Evolutionary conservation across 345 rosid species (phyloP).

Genomic region (Populus nigra): DNA sequence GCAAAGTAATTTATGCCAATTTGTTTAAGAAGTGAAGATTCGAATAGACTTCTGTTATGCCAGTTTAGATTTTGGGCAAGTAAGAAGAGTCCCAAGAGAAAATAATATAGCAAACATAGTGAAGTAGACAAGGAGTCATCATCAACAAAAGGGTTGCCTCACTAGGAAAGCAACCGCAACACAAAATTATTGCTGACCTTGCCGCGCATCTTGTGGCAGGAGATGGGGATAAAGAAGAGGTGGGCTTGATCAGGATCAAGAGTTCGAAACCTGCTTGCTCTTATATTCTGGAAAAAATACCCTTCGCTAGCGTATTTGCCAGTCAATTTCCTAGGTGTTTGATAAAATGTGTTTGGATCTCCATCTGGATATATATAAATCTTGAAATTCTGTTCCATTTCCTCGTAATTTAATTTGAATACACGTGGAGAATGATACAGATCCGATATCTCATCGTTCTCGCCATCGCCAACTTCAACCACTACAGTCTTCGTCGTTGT

Average conservation of each 20-base stretch:
- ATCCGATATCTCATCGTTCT: constrained; percentile 37
- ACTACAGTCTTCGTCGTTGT: not conserved
- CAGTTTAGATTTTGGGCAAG: too few relatives aligned
- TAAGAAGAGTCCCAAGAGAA: too few relatives aligned
- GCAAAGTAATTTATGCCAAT: not conserved
- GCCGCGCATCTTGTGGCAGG: constrained; percentile 99
- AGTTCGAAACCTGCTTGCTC: constrained; percentile 72
- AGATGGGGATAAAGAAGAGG: constrained; percentile 88
- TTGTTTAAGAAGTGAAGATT: not conserved
- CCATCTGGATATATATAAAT: constrained; percentile 91
- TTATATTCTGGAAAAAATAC: constrained; percentile 87
- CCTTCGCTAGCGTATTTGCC: constrained; percentile 99
- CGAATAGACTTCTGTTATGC: too few relatives aligned
- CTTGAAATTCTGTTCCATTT: constrained; percentile 55
- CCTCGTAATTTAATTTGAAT: constrained; percentile 63
- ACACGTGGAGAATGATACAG: constrained; percentile 63
- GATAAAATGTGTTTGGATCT: constrained; percentile 81
- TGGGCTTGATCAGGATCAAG: constrained; percentile 81
- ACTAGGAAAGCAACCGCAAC: not conserved
- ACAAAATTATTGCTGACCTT: constrained; percentile 40
- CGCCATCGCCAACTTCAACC: constrained; percentile 3
- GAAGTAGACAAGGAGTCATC: not conserved
- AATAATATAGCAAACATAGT: too few relatives aligned
- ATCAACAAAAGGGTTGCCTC: not conserved
- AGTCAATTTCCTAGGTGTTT: constrained; percentile 88